Evolutionary conservation across 2,329 filamentous ascomycete genomes (phyloP), one percentile per base, ranked within the genome.

Genomic region (Keithomyces neogunnii): DNA sequence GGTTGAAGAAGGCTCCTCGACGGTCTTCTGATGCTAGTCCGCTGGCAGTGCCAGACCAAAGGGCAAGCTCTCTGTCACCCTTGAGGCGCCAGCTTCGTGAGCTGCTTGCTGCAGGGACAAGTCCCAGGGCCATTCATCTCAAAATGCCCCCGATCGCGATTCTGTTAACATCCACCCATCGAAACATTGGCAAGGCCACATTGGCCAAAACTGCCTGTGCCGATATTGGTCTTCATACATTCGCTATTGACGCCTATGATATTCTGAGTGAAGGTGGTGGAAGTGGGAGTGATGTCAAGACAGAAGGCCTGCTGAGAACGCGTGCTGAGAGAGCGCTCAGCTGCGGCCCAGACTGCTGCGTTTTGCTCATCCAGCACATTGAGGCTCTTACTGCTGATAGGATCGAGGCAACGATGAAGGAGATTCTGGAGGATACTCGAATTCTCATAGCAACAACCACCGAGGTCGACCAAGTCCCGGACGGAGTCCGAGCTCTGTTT

Each of bases 401-500:
- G 38, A 96, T 97, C 75, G 83, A 89, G 19, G 80, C 86, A 3
- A 88, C 89, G 0, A 76, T 99, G 63, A 88, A 89, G 63, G 88
- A 95, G 55, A 84, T 97, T 3, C 70, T 96, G 28, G 76, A 81
- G n/a, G 85, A 87, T 45, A 83, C 84, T 3, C 77, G 93, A 50
- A 88, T 97, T 2, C 71, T 99, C 29, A 84, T 99, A 59, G 92
- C 93, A 1, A 99, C 93, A 0, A 96, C 92, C 0, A 96, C 90
- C 5, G 92, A 97, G 59, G 84, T 96, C 0, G 93, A 97, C 64
- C 95, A 97, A 66, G 82, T 99, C 1, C 88, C 92, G 0, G 91
- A 96, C 60, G 88, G 88, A 1, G 84, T 97, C 26, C 82, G 93
- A 49, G 89, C 89, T 9, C 75, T 97, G 3, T 97, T 99, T 66